Percentiles rank a stretch among this genome's conserved stretches.
These are phyloP conservation scores for Elsinoe ampelina DNA, from an alignment of 2,329 filamentous ascomycete genomes.

Conservation along the genomic window DNA sequence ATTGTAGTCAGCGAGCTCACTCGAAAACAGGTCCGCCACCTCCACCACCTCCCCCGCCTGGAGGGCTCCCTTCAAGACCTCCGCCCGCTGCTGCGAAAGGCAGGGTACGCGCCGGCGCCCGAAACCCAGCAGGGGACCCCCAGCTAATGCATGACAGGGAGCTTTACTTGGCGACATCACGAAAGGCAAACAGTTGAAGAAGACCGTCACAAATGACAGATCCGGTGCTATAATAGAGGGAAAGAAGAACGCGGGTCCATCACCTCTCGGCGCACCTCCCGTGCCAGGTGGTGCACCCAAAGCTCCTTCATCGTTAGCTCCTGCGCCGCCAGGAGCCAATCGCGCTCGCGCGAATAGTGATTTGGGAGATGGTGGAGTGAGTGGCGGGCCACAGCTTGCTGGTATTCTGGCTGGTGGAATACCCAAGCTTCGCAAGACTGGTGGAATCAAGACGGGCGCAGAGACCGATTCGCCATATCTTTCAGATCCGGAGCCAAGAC, in stretches of 20 bases:
- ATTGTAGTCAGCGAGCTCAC: not conserved
- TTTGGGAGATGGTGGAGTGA: slow-evolving; percentile 38
- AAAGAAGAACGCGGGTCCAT: slow-evolving; percentile 48
- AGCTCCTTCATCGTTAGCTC: slow-evolving; percentile 57
- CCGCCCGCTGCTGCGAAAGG: slow-evolving; percentile 46
- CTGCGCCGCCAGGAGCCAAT: slow-evolving; percentile 49
- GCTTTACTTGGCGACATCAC: slow-evolving; percentile 80
- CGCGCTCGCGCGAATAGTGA: slow-evolving; percentile 80
- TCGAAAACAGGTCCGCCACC: slow-evolving; percentile 45
- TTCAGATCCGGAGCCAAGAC: slow-evolving; percentile 61
- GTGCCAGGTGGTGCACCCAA: slow-evolving; percentile 54
- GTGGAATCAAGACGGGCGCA: slow-evolving; percentile 53
- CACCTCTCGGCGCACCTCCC: slow-evolving; percentile 68
- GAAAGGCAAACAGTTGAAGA: slow-evolving; percentile 63
- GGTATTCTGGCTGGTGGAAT: slow-evolving; percentile 91
- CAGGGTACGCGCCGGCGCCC: slow-evolving; percentile 46
- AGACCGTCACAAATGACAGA: slow-evolving; percentile 79
- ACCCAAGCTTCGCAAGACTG: slow-evolving; percentile 83
- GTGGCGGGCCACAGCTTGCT: slow-evolving; percentile 67
- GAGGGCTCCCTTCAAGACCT: slow-evolving; percentile 47
- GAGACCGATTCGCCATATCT: slow-evolving; percentile 62
- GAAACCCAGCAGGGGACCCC: not conserved
- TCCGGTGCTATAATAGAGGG: slow-evolving; percentile 64
- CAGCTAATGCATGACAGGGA: slow-evolving; percentile 45
- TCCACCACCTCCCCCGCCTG: slow-evolving; percentile 52